Evolutionary conservation across 2,329 filamentous ascomycete genomes (phyloP).

Genomic region (Emericellopsis atlantica): DNA sequence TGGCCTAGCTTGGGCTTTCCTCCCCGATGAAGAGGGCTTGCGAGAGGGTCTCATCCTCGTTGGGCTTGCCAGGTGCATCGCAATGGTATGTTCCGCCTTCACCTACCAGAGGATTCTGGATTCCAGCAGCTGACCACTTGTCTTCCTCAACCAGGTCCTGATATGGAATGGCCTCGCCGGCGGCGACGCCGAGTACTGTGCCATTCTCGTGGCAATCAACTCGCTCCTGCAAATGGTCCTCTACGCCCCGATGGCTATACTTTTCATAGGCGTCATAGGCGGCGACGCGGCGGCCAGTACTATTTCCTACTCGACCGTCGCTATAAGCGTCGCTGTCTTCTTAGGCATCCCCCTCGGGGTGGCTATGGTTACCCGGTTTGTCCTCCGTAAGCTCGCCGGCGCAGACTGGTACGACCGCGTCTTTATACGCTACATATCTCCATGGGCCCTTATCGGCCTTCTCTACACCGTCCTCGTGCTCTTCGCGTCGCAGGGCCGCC

Average conservation of each 20-base stretch:
- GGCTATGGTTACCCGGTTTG: constrained; percentile 63
- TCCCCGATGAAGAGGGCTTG: constrained; percentile 44
- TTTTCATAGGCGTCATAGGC: constrained; percentile 61
- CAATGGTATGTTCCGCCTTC: too few relatives aligned
- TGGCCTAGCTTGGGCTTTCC: constrained; percentile 54
- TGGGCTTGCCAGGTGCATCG: constrained; percentile 74
- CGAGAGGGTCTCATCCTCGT: constrained; percentile 67
- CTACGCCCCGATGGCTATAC: constrained; percentile 55
- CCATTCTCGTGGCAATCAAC: constrained; percentile 65
- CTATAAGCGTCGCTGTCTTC: constrained; percentile 73
- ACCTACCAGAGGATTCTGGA: too few relatives aligned
- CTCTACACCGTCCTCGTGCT: constrained; percentile 79
- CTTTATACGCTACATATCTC: constrained; percentile 57
- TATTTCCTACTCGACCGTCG: constrained; percentile 53
- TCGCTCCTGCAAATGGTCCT: constrained; percentile 64
- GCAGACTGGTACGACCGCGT: constrained; percentile 50
- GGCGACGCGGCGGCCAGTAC: constrained; percentile 17
- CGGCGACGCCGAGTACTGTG: constrained; percentile 73
- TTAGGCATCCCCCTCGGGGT: constrained; percentile 73
- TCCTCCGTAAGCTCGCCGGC: constrained; percentile 40
- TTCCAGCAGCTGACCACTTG: too few relatives aligned
- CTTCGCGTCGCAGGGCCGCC: constrained; percentile 68
- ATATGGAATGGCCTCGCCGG: constrained; percentile 63
- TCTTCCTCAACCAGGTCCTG: too few relatives aligned
- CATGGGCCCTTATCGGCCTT: constrained; percentile 69